phyloP scores from a whole-genome alignment of 2,329 filamentous ascomycete genomes.

The Colletotrichum agaves region DNA sequence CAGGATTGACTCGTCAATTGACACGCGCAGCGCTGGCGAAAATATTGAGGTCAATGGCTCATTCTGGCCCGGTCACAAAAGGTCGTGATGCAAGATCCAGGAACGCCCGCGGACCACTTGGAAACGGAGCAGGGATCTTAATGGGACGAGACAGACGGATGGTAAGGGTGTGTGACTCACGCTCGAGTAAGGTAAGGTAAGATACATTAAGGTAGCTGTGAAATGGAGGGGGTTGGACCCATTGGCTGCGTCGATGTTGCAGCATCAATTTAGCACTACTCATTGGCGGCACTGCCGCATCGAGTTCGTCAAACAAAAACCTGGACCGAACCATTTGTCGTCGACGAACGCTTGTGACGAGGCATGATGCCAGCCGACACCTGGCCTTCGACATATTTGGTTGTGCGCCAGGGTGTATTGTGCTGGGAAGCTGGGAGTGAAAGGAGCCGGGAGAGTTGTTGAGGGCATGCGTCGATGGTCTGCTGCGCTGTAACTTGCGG shows the following conservation, averaged over 20 bases:
- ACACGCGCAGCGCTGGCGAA: constrained; percentile 15
- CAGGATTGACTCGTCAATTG: constrained; percentile 38
- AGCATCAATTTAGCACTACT: constrained; percentile 29
- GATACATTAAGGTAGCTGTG: constrained; percentile 25
- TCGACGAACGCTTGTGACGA: constrained; percentile 24
- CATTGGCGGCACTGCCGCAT: constrained; percentile 32
- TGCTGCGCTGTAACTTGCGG: constrained; percentile 23
- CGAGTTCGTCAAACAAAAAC: constrained; percentile 32
- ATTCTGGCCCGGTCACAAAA: constrained; percentile 13
- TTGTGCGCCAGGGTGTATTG: constrained; percentile 7
- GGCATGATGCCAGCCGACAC: constrained; percentile 8
- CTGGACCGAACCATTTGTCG: background rate
- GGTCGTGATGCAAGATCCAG: constrained; percentile 39
- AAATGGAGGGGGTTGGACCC: constrained; percentile 35
- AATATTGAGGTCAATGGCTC: constrained; percentile 5
- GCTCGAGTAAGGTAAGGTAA: constrained; percentile 24
- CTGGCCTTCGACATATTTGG: background rate
- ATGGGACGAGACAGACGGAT: constrained; percentile 34
- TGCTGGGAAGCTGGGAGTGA: background rate
- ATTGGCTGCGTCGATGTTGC: constrained; percentile 34
- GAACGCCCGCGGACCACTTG: constrained; percentile 35
- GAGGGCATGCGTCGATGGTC: constrained; percentile 21
- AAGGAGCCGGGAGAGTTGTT: background rate
- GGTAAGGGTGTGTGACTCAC: constrained; percentile 40
- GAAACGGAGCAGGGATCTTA: constrained; percentile 35